Conservation (phyloP, 306 rosid genomes). For the Crotalaria pallida region DNA sequence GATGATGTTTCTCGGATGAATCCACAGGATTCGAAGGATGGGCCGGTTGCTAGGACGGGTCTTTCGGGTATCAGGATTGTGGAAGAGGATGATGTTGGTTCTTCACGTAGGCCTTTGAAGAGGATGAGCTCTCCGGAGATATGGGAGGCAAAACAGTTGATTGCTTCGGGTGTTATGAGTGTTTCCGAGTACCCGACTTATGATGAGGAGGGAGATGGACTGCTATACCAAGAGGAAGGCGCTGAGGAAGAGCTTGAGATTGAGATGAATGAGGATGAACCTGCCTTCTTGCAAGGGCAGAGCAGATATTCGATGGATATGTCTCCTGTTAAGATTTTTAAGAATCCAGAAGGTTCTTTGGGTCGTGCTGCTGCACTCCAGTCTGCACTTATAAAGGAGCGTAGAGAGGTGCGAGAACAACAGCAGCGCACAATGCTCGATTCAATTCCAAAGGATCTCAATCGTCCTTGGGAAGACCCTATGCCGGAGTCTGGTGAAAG, state of each 20-base stretch:
- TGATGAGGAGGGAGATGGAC: slow-evolving; percentile 84
- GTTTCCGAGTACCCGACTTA: slow-evolving; percentile 68
- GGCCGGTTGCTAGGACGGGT: slow-evolving; percentile 62
- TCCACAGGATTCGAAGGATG: slow-evolving; percentile 59
- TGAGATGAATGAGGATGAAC: slow-evolving; percentile 85
- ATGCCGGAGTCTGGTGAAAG: slow-evolving; percentile 90
- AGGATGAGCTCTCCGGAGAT: slow-evolving; percentile 91
- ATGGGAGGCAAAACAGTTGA: slow-evolving; percentile 88
- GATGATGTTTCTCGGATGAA: slow-evolving; percentile 47
- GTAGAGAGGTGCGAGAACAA: slow-evolving; percentile 86
- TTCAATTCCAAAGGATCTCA: slow-evolving; percentile 89
- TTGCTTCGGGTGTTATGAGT: slow-evolving; percentile 76
- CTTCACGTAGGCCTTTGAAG: slow-evolving; percentile 76
- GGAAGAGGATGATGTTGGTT: slow-evolving; percentile 52
- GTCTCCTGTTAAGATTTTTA: slow-evolving; percentile 92
- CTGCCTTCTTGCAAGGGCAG: slow-evolving; percentile 82
- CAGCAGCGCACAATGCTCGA: slow-evolving; percentile 88
- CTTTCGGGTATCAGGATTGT: slow-evolving; percentile 82
- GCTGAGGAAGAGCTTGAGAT: slow-evolving; percentile 89
- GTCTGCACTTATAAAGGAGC: slow-evolving; percentile 87
- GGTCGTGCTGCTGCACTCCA: slow-evolving; percentile 91
- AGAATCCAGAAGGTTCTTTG: slow-evolving; percentile 87
- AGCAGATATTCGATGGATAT: slow-evolving; percentile 73
- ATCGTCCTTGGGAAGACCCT: slow-evolving; percentile 97
- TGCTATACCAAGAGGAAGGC: slow-evolving; percentile 73